Evolutionary conservation across 2,329 filamentous ascomycete genomes (phyloP), one percentile per base, ranked within the genome.

Genomic region (Colletotrichum cordylinicola): DNA sequence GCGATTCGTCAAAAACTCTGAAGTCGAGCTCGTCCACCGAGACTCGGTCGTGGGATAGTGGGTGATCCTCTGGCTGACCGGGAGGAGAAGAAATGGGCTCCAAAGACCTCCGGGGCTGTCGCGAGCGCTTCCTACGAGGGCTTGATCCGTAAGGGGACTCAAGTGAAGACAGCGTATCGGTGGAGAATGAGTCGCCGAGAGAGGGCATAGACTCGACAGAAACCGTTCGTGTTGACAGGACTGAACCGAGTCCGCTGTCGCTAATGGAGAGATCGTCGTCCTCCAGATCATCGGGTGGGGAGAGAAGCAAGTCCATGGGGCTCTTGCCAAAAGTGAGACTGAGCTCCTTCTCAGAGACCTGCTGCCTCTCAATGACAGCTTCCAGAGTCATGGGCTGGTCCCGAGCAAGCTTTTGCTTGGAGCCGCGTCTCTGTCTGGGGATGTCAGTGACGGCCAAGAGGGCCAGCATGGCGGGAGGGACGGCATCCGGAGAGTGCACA

Each of bases 181-280:
- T 90, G 8, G 85, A 86, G 66, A 89, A 86, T 0, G 91, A 93
- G 61, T 89, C 89, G 58, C 87, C 87, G 9, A 93, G 82, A 2
- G 91, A 93, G 2, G 91, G 91, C 76, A 93, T 87, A 4, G 91
- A 93, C 76, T 93, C 91, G 67, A 90, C 85, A 13, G 91, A 93
- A 9, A 89, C 85, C 2, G 91, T 91, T 68, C 90, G 87, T 2
- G 86, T 89, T 5, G 90, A 92, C 64, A 91, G 81, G 21, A 86
- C 83, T 10, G 89, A 91, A 29, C 88, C 88, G 27, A 88, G 84
- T 39, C 87, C 87, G 81, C 88, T 90, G 72, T 92, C 90, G 79
- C 87, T 90, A 6, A 86, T 78, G 16, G 81, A 80, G 64, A 82
- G 80, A 21, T 85, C 83, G 76, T 91, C 88, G 37, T 90, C 88